Conservation (phyloP, 2,329 filamentous ascomycete genomes). For the Mycocentrospora acerina region DNA sequence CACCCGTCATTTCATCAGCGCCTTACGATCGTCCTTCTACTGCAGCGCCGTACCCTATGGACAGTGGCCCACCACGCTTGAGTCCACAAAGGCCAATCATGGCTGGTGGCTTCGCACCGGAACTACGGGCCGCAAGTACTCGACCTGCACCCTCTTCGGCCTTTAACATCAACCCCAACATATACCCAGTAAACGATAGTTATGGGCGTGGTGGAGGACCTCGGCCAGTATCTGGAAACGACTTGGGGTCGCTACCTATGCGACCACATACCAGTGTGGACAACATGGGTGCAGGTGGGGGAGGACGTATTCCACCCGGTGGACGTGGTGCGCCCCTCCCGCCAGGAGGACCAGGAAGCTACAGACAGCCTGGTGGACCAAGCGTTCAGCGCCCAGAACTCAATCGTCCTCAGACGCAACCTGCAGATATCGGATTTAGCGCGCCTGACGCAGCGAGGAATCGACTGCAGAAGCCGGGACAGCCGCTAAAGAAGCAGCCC, state of each 20-base stretch:
- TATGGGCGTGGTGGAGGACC: constrained; percentile 29
- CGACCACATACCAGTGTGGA: constrained; percentile 42
- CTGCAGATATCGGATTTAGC: constrained; percentile 45
- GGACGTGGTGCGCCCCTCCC: constrained; percentile 32
- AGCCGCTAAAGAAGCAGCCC: constrained; percentile 32
- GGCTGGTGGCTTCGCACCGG: constrained; percentile 47
- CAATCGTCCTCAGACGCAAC: constrained; percentile 43
- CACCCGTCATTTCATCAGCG: constrained; percentile 33
- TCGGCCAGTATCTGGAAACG: constrained; percentile 25
- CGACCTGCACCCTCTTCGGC: constrained; percentile 50
- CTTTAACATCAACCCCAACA: constrained; percentile 53
- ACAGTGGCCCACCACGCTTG: constrained; percentile 60
- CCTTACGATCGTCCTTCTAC: constrained; percentile 52
- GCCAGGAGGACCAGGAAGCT: constrained; percentile 33
- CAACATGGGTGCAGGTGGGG: constrained; percentile 37
- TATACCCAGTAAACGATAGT: constrained; percentile 37
- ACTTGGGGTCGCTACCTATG: constrained; percentile 35
- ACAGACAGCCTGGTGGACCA: constrained; percentile 43
- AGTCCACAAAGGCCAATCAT: constrained; percentile 29
- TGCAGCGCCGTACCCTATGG: constrained; percentile 69
- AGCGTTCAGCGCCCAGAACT: constrained; percentile 39
- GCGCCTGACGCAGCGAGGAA: constrained; percentile 46
- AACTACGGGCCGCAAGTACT: constrained; percentile 54
- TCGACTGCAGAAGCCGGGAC: constrained; percentile 45
- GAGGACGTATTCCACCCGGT: constrained; percentile 28